Conservation (phyloP, 2,329 filamentous ascomycete genomes). For the Blastomyces emzantsi region DNA sequence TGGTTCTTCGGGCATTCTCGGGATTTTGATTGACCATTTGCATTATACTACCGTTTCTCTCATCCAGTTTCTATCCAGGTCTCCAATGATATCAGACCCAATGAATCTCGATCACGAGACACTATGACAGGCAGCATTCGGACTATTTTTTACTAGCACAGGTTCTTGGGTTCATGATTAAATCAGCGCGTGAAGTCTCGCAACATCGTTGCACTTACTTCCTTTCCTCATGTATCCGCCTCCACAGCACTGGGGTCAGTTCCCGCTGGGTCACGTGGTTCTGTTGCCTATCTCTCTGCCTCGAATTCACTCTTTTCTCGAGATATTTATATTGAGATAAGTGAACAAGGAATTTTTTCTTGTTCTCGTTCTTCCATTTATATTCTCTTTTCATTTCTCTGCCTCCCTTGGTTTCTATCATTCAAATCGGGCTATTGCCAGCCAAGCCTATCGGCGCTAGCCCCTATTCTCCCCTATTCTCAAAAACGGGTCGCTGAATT, state of each 20-base stretch:
- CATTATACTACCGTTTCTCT: background rate
- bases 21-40: background rate
- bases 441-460: background rate
- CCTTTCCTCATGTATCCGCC: too few relatives aligned
- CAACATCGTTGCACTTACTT: background rate
- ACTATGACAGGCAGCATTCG: background rate
- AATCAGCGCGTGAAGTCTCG: background rate
- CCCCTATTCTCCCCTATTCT: conserved; percentile 1
- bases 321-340: background rate
- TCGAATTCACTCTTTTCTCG: background rate
- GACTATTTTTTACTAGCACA: background rate
- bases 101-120: background rate
- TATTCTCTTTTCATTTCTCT: background rate
- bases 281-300: background rate
- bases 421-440: background rate
- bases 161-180: background rate
- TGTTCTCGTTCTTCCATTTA: background rate
- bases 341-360: background rate
- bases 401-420: background rate
- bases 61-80: background rate
- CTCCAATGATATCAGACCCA: background rate
- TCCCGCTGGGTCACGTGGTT: background rate
- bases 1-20: background rate
- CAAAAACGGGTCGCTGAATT: background rate
- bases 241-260: background rate